Evolutionary conservation across 768 basidiomycete species (phyloP), one percentile per base, ranked within the genome.

Genomic region (Phaeotremella skinneri): DNA sequence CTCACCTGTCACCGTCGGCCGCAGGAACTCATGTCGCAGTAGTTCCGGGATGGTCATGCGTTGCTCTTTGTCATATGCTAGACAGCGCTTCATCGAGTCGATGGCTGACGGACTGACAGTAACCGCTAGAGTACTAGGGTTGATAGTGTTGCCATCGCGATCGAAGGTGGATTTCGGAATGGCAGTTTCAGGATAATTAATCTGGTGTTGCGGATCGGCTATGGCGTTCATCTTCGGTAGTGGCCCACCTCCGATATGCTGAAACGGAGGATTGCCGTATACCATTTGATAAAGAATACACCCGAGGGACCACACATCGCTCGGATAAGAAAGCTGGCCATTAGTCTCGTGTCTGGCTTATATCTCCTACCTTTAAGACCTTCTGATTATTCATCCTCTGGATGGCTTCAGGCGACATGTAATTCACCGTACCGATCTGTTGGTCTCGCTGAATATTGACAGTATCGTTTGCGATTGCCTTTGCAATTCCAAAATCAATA

Each of bases 401-500:
- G 55, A 99, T 91, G 13, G 94, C 91, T 77, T 99, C 94, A 0
- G 94, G 94, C 54, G 91, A 92, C 94, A 99, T 99, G 75, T 94
- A 99, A 72, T 99, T 99, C 34, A 96, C 88, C 1, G 92, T 94
- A 2, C 94, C 94, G 65, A 99, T 87, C 89, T 94, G 68, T 71
- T 91, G 89, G 67, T 99, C 94, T 56, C 94, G 83, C 64, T 94
- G 91, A 57, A 98, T 97, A 70, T 99, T 97, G 2, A 94, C 97
- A 1, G 94, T 99, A 68, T 99, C 94, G 72, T 93, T 97, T 17
- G 93, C 92, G 65, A 99, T 94, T 7, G 93, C 93, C 73, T 97
- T 97, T 14, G 94, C 93, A 70, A 99, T 99, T n/a, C 94, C 94
- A 72, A 99, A 99, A 76, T 99, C 94, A 65, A 99, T 99, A 62